Base-by-base conservation (phyloP, 2,329 filamentous ascomycete species). In the Fusarium staphyleae region DNA sequence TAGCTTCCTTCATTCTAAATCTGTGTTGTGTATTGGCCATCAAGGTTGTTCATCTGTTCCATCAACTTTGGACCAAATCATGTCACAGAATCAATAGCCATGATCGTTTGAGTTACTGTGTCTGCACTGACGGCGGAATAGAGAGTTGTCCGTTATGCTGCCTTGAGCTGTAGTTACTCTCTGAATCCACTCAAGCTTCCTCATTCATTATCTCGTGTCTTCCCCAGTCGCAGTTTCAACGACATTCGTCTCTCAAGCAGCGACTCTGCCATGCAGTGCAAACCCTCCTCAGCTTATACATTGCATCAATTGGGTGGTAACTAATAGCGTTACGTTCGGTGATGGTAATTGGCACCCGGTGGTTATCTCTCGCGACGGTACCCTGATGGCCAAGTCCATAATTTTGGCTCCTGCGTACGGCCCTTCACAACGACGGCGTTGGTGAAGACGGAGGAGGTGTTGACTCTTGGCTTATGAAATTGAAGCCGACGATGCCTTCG, bases 401-500 rank as follows among this genome's bases (percentile, higher is more conserved):
- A 15, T 11, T 8, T 12, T 48, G 12, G n/a, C 26, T 4, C 35
- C 19, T 22, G 29, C 41, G 13, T n/a, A 10, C 24, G 22, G 14
- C 7, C 35, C 28, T 52, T 47, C 36, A 36, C 13, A 32, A 22
- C 14, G 54, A 63, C 7, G 59, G 30, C 5, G 55, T 44, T 9
- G 61, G 43, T 3, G 60, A 59, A 7, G 61, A 51, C 3, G 55
- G 54, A 0, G 55, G 54, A 0, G 60, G 40, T 3, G 45, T 49
- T 9, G 50, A 32, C 28, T 45, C 28, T 15, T 55, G 55, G 28
- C 58, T 66, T 45, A 68, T 43, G 36, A 72, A 74, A 29, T 81
- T 81, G 62, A 78, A 80, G 1, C 79, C 79, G 4, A 81, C 76
- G n/a, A 81, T 78, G 0, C 79, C 79, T 56, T 81, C 78, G 0